A percentile compares a stretch with the other conserved stretches of the same genome.
phyloP scores from a whole-genome alignment of 306 rosid species.

The Adenanthera pavonina region DNA sequence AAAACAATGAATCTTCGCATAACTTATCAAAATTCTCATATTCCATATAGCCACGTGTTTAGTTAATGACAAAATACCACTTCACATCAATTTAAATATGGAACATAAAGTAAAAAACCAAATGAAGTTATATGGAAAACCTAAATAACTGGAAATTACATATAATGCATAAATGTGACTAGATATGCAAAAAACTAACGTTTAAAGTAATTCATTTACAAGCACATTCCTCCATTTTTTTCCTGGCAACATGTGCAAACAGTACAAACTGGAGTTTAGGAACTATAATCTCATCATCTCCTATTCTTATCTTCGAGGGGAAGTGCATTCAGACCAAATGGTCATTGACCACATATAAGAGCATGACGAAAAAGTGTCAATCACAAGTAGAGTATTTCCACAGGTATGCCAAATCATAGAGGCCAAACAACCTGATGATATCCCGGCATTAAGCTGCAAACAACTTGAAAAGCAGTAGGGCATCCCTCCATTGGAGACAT shows the following conservation, averaged over 20 bases:
- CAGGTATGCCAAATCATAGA: conserved; percentile 29
- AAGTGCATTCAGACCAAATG: conserved; percentile 15
- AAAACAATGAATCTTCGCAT: not conserved
- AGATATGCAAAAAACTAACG: not conserved
- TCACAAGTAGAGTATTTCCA: conserved; percentile 30
- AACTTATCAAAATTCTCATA: conserved; percentile 22
- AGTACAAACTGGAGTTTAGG: not conserved
- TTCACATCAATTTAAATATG: not conserved
- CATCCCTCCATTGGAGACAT: conserved; percentile 85
- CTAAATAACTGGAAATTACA: conserved; percentile 16
- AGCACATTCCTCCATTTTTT: not conserved
- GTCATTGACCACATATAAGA: conserved; percentile 10
- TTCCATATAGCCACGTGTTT: conserved; percentile 1
- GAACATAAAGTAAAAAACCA: not conserved
- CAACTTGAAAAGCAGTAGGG: conserved; percentile 78
- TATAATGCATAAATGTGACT: not conserved
- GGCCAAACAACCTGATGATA: conserved; percentile 71
- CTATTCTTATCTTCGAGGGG: conserved; percentile 13
- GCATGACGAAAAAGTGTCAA: conserved; percentile 18
- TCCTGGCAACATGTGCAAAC: conserved; percentile 1
- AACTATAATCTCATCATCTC: conserved; percentile 13
- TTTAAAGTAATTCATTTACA: conserved; percentile 28
- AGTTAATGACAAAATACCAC: conserved; percentile 21
- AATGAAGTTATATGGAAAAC: not conserved
- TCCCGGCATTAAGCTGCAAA: conserved; percentile 81